Conservation (phyloP, 805 yeast species). For the Yarrowia porcina region DNA sequence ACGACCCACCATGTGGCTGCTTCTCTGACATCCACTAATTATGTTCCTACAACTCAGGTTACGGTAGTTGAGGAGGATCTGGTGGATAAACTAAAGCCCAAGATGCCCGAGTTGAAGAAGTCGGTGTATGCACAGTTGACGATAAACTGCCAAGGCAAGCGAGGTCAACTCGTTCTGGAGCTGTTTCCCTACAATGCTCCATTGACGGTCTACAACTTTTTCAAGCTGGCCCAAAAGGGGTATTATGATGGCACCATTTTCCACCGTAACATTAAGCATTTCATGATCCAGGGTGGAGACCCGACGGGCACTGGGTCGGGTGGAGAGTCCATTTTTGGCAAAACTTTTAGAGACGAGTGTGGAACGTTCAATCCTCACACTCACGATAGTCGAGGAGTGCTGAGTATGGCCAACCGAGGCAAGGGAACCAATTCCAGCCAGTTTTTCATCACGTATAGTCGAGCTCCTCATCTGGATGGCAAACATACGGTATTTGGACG, state of each 20-base stretch:
- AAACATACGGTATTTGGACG: slow-evolving; percentile 76
- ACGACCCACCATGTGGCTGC: slow-evolving; percentile 25
- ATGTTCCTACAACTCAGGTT: not conserved
- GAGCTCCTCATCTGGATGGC: slow-evolving; percentile 70
- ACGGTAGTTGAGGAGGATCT: slow-evolving; percentile 32
- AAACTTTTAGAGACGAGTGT: slow-evolving; percentile 37
- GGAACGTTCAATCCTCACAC: slow-evolving; percentile 44
- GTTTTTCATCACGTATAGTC: slow-evolving; percentile 75
- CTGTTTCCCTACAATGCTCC: slow-evolving; percentile 34
- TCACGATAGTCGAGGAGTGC: slow-evolving; percentile 75
- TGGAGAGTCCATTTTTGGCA: slow-evolving; percentile 52
- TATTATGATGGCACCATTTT: slow-evolving; percentile 37
- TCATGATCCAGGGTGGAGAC: slow-evolving; percentile 41
- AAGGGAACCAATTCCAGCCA: slow-evolving; percentile 92
- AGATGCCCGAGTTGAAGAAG: slow-evolving; percentile 33
- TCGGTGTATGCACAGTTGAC: slow-evolving; percentile 35
- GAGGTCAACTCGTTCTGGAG: slow-evolving; percentile 34
- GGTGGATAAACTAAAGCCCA: slow-evolving; percentile 31
- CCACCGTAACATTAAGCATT: slow-evolving; percentile 37
- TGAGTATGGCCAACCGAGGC: slow-evolving; percentile 92
- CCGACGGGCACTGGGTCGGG: slow-evolving; percentile 40
- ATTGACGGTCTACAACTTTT: slow-evolving; percentile 35
- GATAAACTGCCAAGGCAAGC: slow-evolving; percentile 29
- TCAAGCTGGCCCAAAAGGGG: slow-evolving; percentile 36
- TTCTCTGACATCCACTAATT: not conserved